Evolutionary conservation across 2,329 filamentous ascomycete genomes (phyloP).

Genomic region (Simplicillium aogashimaense): DNA sequence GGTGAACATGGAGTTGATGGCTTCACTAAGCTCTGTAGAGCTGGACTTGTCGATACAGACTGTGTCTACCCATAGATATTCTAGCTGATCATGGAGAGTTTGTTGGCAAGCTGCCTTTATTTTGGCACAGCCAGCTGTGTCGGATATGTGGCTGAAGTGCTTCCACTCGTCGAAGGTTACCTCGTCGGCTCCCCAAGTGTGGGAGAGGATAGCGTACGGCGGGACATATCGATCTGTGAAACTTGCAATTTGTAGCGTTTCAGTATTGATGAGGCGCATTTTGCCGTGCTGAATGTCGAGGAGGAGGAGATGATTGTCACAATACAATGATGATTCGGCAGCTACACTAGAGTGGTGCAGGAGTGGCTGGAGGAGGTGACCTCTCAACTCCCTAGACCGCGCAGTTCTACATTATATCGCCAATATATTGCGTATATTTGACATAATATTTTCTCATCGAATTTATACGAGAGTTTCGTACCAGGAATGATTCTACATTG

Average conservation of each 20-base stretch:
- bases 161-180: neutral
- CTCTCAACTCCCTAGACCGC: too few relatives aligned
- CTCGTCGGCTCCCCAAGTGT: neutral
- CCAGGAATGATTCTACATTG: too few relatives aligned
- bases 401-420: too few relatives aligned
- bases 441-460: too few relatives aligned
- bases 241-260: neutral
- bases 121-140: neutral
- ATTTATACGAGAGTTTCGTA: too few relatives aligned
- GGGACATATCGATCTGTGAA: neutral
- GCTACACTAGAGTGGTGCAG: too few relatives aligned
- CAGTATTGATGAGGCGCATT: neutral
- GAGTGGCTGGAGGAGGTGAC: too few relatives aligned
- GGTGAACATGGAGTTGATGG: neutral
- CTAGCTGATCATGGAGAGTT: neutral
- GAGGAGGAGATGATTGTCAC: too few relatives aligned
- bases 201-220: neutral
- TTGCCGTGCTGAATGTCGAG: too few relatives aligned
- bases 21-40: neutral
- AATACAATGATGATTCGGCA: too few relatives aligned
- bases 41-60: neutral
- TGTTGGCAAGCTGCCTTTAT: neutral
- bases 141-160: neutral
- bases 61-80: neutral
- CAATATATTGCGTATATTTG: too few relatives aligned